phyloP scores from a whole-genome alignment of 23 red algal species.

The Cyanidioschyzon merolae region DNA sequence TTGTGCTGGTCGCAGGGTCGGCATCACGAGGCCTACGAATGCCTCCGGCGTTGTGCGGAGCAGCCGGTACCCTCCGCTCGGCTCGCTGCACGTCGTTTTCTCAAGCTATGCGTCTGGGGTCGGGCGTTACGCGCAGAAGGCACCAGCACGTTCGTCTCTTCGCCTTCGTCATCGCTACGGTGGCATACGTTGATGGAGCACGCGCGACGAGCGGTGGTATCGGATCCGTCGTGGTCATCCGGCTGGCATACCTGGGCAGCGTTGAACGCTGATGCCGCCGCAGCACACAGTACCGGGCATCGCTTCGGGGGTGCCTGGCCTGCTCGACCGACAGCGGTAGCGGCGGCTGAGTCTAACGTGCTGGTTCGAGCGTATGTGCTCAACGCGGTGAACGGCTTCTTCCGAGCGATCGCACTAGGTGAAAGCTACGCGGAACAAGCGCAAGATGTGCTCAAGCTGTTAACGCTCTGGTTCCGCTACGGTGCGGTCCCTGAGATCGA shows the following conservation, averaged over 20 bases:
- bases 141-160: too few species aligned
- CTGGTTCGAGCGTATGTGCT: constrained; percentile 18
- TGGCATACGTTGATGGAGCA: constrained; percentile 36
- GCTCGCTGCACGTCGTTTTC: neutral
- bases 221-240: constrained; percentile 59
- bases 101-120: neutral
- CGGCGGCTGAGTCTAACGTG: constrained; percentile 11
- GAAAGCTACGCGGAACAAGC: constrained; percentile 23
- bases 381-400: constrained; percentile 67
- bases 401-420: constrained; percentile 64
- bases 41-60: neutral
- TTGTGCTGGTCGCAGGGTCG: neutral
- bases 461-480: constrained; percentile 95
- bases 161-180: neutral
- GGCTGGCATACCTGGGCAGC: constrained; percentile 62
- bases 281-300: neutral
- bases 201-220: constrained; percentile 40
- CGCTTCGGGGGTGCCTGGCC: constrained; percentile 9
- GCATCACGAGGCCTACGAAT: neutral
- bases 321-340: neutral
- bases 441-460: constrained; percentile 66
- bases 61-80: neutral
- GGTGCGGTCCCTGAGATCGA: constrained; percentile 46
- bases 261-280: constrained; percentile 28
- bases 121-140: constrained; percentile 7